Conservation (phyloP, 768 basidiomycete genomes). For the Scleroderma citrinum region DNA sequence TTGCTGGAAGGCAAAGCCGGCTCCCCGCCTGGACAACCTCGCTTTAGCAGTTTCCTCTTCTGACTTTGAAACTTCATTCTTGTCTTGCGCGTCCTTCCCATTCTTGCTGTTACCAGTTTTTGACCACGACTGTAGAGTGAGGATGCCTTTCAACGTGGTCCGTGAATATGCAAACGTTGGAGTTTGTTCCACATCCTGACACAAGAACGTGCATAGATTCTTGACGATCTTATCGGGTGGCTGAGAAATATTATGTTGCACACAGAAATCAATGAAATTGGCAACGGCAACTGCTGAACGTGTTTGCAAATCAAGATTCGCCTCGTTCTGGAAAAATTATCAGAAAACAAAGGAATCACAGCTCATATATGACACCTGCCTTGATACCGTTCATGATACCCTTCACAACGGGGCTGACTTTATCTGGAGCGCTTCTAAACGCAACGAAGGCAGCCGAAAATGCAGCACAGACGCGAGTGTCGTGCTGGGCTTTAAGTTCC, state of each 20-base stretch:
- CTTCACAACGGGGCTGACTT: slow-evolving; percentile 94
- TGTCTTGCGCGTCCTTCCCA: slow-evolving; percentile 36
- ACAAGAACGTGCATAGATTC: slow-evolving; percentile 94
- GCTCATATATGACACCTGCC: slow-evolving; percentile 39
- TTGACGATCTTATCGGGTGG: slow-evolving; percentile 95
- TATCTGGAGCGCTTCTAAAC: slow-evolving; percentile 79
- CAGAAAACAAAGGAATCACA: slow-evolving; percentile 1
- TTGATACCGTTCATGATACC: slow-evolving; percentile 98
- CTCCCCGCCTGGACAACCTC: slow-evolving; percentile 77
- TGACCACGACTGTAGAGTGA: slow-evolving; percentile 57
- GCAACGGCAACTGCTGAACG: slow-evolving; percentile 86
- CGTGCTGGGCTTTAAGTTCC: slow-evolving; percentile 79
- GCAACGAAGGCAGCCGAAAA: slow-evolving; percentile 91
- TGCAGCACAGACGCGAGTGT: slow-evolving; percentile 81
- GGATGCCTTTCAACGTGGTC: slow-evolving; percentile 61
- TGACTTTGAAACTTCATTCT: slow-evolving; percentile 33
- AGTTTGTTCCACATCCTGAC: slow-evolving; percentile 83
- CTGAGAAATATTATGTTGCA: slow-evolving; percentile 62
- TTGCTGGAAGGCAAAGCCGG: slow-evolving; percentile 73
- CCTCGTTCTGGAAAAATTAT: slow-evolving; percentile 62
- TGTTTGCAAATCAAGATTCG: slow-evolving; percentile 80
- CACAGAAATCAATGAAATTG: slow-evolving; percentile 82
- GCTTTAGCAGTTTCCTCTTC: slow-evolving; percentile 57
- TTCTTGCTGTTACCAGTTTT: slow-evolving; percentile 30
- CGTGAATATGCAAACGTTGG: slow-evolving; percentile 78